Evolutionary conservation across 768 basidiomycete species (phyloP), one percentile per base, ranked within the genome.

Genomic region (Auriscalpium microsporum): DNA sequence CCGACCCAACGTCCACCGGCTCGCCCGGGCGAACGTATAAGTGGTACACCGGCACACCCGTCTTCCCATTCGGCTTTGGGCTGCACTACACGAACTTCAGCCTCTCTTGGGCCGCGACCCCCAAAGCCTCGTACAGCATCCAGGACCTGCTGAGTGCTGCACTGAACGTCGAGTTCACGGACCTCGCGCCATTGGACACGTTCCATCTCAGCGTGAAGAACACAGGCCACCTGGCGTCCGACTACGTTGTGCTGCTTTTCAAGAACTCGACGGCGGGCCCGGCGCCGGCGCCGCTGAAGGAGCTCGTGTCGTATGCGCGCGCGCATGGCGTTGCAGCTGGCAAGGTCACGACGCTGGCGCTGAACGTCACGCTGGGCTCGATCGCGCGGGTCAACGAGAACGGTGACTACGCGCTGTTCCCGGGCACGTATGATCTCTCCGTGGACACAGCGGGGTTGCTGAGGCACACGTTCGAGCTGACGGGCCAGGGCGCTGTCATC

Each of bases 11-110:
- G 34, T 70, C 69, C 48, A 36, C 34, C 7, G 50, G 50, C 37
- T 78, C 73, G 58, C 80, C 81, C 0, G 80, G 80, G 10, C 73
- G 80, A 36, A 81, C 80, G 8, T 82, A 82, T 67, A 79, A 75
- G 58, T 83, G 80, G 80, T 81, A 74, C 68, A 71, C 69, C 23
- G 78, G 73, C 13, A 70, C 71, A 13, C 75, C 79, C n/a, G 70
- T 80, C 17, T 79, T 73, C 62, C 72, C 75, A 53, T 81, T 80
- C 59, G 81, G 80, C 16, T 71, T 72, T 51, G 81, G 80, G 17
- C 67, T 80, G 50, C 79, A 81, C 62, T 82, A 73, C 66, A 81
- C 80, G 4, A 76, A 68, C 7, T 82, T 83, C 67, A 55, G 48
- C 16, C 63, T 75, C 48, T 62, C 64, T 28, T 80, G 78, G 74